Evolutionary conservation across 169 alveolate genomes (phyloP).

Genomic region (Plasmodium vivax): DNA sequence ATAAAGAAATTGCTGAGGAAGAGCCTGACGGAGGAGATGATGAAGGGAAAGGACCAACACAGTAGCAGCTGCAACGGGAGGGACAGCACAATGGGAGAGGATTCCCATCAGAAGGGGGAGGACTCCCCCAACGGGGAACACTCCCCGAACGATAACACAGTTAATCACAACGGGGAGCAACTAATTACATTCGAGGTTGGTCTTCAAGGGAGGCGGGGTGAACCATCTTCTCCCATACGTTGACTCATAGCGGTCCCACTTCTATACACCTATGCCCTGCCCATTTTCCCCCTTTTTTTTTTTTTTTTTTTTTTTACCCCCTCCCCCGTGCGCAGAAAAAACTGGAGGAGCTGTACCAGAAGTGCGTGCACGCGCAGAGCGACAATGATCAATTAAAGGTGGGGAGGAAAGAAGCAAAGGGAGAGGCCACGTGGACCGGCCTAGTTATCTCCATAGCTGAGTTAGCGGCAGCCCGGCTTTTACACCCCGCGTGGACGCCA

Average conservation of each 20-base stretch:
- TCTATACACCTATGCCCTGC: background rate
- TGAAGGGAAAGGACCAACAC: background rate
- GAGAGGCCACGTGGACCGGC: background rate
- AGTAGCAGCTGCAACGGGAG: background rate
- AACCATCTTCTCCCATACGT: background rate
- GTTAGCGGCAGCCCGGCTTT: background rate
- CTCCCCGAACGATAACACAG: background rate
- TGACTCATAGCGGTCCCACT: background rate
- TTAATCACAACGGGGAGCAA: conserved; percentile 5
- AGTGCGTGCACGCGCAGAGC: conserved; percentile 20
- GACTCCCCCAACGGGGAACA: background rate
- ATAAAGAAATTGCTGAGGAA: conserved; percentile 39
- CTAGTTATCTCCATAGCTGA: background rate
- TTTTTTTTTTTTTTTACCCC: background rate
- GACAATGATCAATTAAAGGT: conserved; percentile 57
- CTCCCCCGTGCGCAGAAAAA: conserved; percentile 16
- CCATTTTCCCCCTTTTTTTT: background rate
- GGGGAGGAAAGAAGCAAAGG: background rate
- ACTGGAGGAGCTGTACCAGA: conserved; percentile 47
- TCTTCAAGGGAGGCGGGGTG: background rate
- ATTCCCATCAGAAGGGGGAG: background rate
- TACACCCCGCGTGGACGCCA: background rate
- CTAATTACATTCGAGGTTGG: background rate
- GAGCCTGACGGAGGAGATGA: background rate
- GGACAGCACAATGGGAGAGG: background rate